A percentile compares a stretch with the other conserved stretches of the same genome.
phyloP scores from a whole-genome alignment of 768 basidiomycete genomes.

The Fomitopsis pulvina region DNA sequence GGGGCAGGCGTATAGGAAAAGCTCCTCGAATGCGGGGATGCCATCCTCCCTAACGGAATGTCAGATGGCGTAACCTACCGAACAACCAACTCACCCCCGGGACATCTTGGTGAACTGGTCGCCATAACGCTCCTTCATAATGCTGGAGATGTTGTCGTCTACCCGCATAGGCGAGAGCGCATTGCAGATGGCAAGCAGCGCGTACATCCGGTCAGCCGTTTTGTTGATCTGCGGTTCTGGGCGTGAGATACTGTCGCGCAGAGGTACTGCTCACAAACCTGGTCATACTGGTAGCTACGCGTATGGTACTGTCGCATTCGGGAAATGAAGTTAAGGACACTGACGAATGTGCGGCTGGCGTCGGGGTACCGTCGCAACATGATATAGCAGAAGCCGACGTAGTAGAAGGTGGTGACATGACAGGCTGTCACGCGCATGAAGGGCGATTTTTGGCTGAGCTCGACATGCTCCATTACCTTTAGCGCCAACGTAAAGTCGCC shows the following conservation, averaged over 20 bases:
- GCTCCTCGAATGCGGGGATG: constrained; percentile 79
- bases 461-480: constrained; percentile 91
- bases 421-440: constrained; percentile 95
- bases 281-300: constrained; percentile 92
- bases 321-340: constrained; percentile 91
- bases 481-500: constrained; percentile 94
- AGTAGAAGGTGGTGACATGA: constrained; percentile 92
- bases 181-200: constrained; percentile 89
- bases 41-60: constrained; percentile 52
- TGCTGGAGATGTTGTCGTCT: constrained; percentile 92
- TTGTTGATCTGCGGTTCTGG: constrained; percentile 71
- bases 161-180: constrained; percentile 87
- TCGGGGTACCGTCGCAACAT: constrained; percentile 93
- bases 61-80: neutral
- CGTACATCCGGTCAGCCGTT: constrained; percentile 97
- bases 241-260: neutral
- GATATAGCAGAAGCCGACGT: constrained; percentile 95
- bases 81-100: constrained; percentile 53
- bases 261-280: constrained; percentile 40
- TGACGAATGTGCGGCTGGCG: constrained; percentile 89
- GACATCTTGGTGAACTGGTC: constrained; percentile 86
- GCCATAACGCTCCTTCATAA: constrained; percentile 89
- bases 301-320: constrained; percentile 97
- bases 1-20: constrained; percentile 91
- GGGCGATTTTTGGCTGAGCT: constrained; percentile 89